These are phyloP conservation scores for Dothideomycetes sp. DNA, from an alignment of 2,329 filamentous ascomycete genomes.

Conservation along the genomic window DNA sequence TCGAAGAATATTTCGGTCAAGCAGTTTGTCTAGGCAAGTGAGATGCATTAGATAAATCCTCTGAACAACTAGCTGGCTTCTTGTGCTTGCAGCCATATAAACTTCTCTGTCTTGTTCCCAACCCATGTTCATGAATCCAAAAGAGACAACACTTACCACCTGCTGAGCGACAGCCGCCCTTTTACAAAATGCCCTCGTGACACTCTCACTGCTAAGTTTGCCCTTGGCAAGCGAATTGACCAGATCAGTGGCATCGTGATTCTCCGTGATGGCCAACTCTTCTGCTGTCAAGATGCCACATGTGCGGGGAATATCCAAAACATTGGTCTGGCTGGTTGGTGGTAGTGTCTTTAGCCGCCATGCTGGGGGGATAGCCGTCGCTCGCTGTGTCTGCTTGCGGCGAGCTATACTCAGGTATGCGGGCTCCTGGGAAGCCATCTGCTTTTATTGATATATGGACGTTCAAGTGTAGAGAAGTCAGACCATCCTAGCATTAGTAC, in stretches of 20 bases:
- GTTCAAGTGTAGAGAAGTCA: no score
- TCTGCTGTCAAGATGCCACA: constrained; percentile 37
- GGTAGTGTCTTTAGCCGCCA: constrained; percentile 28
- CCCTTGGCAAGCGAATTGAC: constrained; percentile 22
- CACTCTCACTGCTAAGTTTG: constrained; percentile 16
- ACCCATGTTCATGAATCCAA: no score
- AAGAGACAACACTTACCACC: constrained; percentile 10
- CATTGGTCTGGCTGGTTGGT: constrained; percentile 20
- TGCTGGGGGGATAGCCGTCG: constrained; percentile 28
- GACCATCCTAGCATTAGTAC: no score
- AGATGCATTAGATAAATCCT: background rate
- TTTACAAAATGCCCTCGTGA: constrained; percentile 30
- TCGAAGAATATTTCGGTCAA: constrained; percentile 31
- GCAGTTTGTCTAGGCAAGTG: constrained; percentile 16
- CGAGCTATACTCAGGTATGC: constrained; percentile 30
- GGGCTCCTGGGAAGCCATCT: constrained; percentile 18
- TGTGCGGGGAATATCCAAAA: constrained; percentile 35
- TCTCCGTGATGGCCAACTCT: constrained; percentile 44
- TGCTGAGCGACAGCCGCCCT: constrained; percentile 22
- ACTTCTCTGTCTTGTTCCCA: no score
- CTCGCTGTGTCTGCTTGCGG: constrained; percentile 32
- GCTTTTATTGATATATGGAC: no score
- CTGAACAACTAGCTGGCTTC: background rate
- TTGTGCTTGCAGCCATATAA: no score
- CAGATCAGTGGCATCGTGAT: constrained; percentile 32